Evolutionary conservation across 148 eudicot species (phyloP).

Genomic region (Rhododendron mucronatum): DNA sequence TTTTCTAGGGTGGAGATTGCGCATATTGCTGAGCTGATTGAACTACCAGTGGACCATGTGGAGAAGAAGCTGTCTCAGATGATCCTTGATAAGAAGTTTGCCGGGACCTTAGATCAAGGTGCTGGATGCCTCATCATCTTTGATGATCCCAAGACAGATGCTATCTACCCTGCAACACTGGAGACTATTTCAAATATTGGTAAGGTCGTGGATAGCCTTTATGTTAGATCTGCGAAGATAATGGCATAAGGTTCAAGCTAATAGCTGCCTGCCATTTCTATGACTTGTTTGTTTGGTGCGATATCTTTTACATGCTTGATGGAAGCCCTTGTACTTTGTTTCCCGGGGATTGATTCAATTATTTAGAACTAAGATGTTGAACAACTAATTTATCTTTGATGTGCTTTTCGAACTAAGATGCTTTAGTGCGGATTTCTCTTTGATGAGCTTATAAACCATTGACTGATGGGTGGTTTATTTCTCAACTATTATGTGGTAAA

Average conservation of each 20-base stretch:
- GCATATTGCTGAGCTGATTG: constrained; percentile 39
- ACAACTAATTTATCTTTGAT: background rate
- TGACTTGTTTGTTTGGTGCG: background rate
- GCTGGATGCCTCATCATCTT: constrained; percentile 41
- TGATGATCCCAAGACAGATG: constrained; percentile 38
- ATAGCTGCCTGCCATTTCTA: background rate
- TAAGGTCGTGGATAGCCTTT: constrained; percentile 41
- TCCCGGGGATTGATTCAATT: background rate
- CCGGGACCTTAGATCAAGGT: constrained; percentile 42
- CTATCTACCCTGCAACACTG: constrained; percentile 30
- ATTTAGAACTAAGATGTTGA: background rate
- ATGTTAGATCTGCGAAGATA: constrained; percentile 34
- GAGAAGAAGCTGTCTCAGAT: constrained; percentile 40
- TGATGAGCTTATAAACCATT: background rate
- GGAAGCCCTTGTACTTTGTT: background rate
- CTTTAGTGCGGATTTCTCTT: background rate
- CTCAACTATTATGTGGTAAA: background rate
- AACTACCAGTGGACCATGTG: constrained; percentile 31
- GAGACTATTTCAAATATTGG: constrained; percentile 34
- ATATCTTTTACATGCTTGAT: background rate
- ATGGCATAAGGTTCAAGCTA: constrained; percentile 21
- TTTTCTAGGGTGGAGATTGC: constrained; percentile 36
- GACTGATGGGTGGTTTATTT: background rate
- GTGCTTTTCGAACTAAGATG: background rate
- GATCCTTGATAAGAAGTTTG: constrained; percentile 39